Evolutionary conservation across 257 asterid genomes (phyloP), one percentile per base, ranked within the genome.

Genomic region (Fraxinus pennsylvanica): DNA sequence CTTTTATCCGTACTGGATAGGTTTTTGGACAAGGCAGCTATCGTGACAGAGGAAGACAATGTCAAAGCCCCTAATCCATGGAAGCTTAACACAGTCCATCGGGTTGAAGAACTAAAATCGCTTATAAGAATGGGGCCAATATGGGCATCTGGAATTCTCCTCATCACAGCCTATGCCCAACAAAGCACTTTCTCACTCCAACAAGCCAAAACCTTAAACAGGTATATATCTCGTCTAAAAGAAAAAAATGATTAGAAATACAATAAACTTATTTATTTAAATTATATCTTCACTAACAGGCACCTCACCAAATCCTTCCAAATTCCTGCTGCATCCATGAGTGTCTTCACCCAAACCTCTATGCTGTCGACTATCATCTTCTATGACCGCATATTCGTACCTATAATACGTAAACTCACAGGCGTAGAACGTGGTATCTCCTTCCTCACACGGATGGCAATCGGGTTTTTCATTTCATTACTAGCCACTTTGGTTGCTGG

Each of bases 111-210:
- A 75, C 91, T 93, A 0, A 93, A 93, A 78, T 87, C 98, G 13
- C 77, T 91, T 2, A 87, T 93, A 79, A 82, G 96, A 80, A 91
- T 95, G 97, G 93, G 92, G 0, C 99, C 99, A 10, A 95, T 95
- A 72, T 91, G 97, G 98, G 97, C 97, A 0, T 82, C 99, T 5
- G 99, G 98, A 41, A 95, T 95, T 79, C 89, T 95, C 61, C 76
- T 88, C 29, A 90, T 93, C 83, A 90, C 96, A 4, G 96, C 96
- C 22, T 79, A 86, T 10, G 92, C 99, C 6, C 99, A 95, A 66
- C 99, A 95, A 33, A 47, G 57, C 89, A 91, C 98, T 7, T 93
- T 93, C 85, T 88, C 94, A 14, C 82, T 93, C 70, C 94, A 90
- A 73, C 98, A 93, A 74, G 98, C 94, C 72, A 90, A 90, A 74